These are phyloP conservation scores for Microsporum audouinii DNA, from an alignment of 2,329 filamentous ascomycete species.

Conservation along the genomic window DNA sequence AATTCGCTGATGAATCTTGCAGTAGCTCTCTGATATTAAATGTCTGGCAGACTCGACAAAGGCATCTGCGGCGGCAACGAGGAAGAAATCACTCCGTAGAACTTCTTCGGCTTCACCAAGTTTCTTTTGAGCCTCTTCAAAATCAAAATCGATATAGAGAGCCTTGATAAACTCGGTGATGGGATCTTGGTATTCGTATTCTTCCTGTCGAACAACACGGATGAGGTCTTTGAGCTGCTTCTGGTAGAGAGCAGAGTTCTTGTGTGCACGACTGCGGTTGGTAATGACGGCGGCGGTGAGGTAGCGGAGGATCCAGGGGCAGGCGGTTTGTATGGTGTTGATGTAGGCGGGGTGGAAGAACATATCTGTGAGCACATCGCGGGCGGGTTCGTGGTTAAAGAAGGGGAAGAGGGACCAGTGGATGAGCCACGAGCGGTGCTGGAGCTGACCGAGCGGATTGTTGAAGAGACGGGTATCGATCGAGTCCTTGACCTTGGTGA, in stretches of 20 bases:
- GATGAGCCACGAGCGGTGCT: conserved; percentile 92
- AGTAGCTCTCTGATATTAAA: conserved; percentile 97
- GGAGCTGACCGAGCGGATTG: conserved; percentile 88
- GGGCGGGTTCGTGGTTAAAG: conserved; percentile 90
- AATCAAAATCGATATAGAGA: conserved; percentile 92
- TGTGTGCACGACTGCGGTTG: conserved; percentile 70
- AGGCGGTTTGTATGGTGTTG: conserved; percentile 98
- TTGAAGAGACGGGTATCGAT: conserved; percentile 94
- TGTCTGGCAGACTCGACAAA: conserved; percentile 93
- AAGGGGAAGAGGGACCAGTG: conserved; percentile 99
- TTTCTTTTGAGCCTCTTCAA: conserved; percentile 88
- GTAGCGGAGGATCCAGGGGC: conserved; percentile 93
- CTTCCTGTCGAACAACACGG: conserved; percentile 89
- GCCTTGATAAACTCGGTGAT: conserved; percentile 95
- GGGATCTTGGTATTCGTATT: conserved; percentile 93
- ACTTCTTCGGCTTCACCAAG: conserved; percentile 82
- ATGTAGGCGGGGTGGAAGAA: conserved; percentile 97
- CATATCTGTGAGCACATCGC: conserved; percentile 83
- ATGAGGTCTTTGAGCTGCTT: conserved; percentile 98
- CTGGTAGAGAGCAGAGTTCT: conserved; percentile 71
- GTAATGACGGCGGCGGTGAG: conserved; percentile 90
- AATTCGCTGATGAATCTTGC: conserved; percentile 98
- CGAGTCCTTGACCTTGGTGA: conserved; percentile 77
- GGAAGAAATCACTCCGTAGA: conserved; percentile 89
- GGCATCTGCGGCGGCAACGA: conserved; percentile 67